Percentiles rank a stretch among this genome's conserved stretches.
Conservation (phyloP, 345 rosid genomes). For the Hypericum perforatum region DNA sequence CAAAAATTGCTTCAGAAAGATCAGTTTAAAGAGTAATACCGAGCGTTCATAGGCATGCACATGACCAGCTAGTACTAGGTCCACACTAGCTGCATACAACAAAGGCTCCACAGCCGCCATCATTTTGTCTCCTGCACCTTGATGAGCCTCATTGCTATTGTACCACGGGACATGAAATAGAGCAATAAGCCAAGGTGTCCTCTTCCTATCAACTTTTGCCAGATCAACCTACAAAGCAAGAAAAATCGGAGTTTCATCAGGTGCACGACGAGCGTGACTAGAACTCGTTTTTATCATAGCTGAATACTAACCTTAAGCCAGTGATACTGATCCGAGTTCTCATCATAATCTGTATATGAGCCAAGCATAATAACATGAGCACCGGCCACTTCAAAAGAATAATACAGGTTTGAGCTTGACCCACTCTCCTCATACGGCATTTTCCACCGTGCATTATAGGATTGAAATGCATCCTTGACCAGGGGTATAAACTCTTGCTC, state of each 20-base stretch:
- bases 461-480: conserved; percentile 52
- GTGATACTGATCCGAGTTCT: conserved; percentile 54
- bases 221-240: conserved; percentile 55
- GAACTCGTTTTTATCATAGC: too few species aligned
- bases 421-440: conserved; percentile 90
- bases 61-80: conserved; percentile 70
- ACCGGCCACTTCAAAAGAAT: conserved; percentile 86
- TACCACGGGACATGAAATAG: conserved; percentile 92
- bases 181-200: conserved; percentile 84
- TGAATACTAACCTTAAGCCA: conserved; percentile 68
- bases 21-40: conserved; percentile 28
- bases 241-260: background rate
- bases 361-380: conserved; percentile 83
- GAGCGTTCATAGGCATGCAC: conserved; percentile 97
- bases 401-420: conserved; percentile 80
- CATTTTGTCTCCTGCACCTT: conserved; percentile 71
- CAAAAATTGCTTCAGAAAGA: background rate
- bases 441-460: conserved; percentile 88
- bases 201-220: conserved; percentile 60
- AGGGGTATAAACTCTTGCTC: conserved; percentile 67
- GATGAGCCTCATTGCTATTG: conserved; percentile 82
- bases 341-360: conserved; percentile 64
- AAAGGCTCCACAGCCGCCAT: conserved; percentile 80
- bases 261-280: too few species aligned
- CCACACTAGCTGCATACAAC: conserved; percentile 69